Evolutionary conservation across 805 yeast genomes (phyloP).

Genomic region (Kuraishia piskuri): DNA sequence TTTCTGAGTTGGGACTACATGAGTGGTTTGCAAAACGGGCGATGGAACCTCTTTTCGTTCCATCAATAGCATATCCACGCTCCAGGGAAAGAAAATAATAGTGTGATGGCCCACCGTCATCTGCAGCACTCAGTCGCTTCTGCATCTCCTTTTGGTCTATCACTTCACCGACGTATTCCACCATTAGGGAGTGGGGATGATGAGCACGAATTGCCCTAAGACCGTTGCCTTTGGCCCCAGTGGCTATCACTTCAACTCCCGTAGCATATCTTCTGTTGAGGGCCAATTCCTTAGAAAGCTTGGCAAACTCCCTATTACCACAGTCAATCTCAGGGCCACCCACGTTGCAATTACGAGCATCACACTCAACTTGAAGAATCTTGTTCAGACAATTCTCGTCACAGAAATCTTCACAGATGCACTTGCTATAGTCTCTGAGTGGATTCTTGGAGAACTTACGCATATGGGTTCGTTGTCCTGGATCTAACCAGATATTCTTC

Average conservation of each 20-base stretch:
- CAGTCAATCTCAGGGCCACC: conserved; percentile 18
- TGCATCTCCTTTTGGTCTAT: conserved; percentile 30
- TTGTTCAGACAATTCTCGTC: conserved; percentile 25
- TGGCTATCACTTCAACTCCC: conserved; percentile 18
- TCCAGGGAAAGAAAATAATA: conserved; percentile 35
- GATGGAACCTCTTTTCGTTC: conserved; percentile 34
- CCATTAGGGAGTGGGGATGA: conserved; percentile 28
- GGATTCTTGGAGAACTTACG: neutral
- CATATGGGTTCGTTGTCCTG: conserved; percentile 1
- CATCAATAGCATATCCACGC: conserved; percentile 33
- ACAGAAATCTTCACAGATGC: conserved; percentile 19
- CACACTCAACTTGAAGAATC: conserved; percentile 25
- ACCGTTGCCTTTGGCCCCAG: conserved; percentile 34
- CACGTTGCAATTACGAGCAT: conserved; percentile 20
- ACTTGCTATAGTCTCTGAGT: conserved; percentile 6
- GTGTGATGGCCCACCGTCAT: conserved; percentile 11
- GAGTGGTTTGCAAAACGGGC: conserved; percentile 45
- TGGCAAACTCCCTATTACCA: conserved; percentile 28
- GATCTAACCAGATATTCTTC: conserved; percentile 11
- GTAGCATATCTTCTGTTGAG: conserved; percentile 13
- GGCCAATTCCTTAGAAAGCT: conserved; percentile 10
- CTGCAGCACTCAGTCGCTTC: conserved; percentile 19
- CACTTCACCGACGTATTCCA: conserved; percentile 43
- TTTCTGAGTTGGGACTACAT: conserved; percentile 36
- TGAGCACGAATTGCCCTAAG: conserved; percentile 28